Evolutionary conservation across 2,329 filamentous ascomycete species (phyloP).

Genomic region (Corinectria fuckeliana): DNA sequence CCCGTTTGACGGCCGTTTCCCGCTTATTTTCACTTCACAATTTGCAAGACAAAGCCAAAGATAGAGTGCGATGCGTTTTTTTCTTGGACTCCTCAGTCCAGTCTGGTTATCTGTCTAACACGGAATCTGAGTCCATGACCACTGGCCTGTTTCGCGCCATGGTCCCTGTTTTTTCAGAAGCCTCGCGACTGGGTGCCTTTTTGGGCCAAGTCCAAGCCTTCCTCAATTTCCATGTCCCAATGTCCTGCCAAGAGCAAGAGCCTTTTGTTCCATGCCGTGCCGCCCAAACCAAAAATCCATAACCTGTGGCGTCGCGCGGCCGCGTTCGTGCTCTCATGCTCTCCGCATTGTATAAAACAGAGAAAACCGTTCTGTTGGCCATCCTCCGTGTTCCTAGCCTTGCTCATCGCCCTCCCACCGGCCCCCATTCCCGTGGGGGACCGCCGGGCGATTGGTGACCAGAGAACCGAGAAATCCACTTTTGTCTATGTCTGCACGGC

Average conservation of each 20-base stretch:
- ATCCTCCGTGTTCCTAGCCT: slow-evolving; percentile 42
- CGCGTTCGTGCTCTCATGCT: slow-evolving; percentile 47
- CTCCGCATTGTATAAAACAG: slow-evolving; percentile 43
- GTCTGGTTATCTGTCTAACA: slow-evolving; percentile 44
- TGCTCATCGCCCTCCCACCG: slow-evolving; percentile 43
- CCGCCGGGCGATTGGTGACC: slow-evolving; percentile 48
- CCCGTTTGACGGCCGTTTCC: not conserved
- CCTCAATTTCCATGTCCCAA: slow-evolving; percentile 39
- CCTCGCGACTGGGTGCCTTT: slow-evolving; percentile 36
- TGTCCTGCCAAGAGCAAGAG: slow-evolving; percentile 42
- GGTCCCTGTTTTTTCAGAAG: slow-evolving; percentile 38
- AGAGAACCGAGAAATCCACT: slow-evolving; percentile 70
- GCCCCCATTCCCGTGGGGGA: slow-evolving; percentile 42
- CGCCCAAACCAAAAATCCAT: slow-evolving; percentile 47
- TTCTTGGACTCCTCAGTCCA: slow-evolving; percentile 44
- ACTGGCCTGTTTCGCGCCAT: slow-evolving; percentile 28
- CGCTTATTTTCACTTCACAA: not conserved
- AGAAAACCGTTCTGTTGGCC: slow-evolving; percentile 44
- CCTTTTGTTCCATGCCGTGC: slow-evolving; percentile 41
- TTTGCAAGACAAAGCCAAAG: not conserved
- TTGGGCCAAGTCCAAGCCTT: slow-evolving; percentile 37
- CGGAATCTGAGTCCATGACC: slow-evolving; percentile 37
- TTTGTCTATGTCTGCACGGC: slow-evolving; percentile 66
- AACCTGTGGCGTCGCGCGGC: slow-evolving; percentile 47
- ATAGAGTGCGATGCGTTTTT: slow-evolving; percentile 38